Evolutionary conservation across 805 yeast species (phyloP).

Genomic region (Komagataella pastoris): DNA sequence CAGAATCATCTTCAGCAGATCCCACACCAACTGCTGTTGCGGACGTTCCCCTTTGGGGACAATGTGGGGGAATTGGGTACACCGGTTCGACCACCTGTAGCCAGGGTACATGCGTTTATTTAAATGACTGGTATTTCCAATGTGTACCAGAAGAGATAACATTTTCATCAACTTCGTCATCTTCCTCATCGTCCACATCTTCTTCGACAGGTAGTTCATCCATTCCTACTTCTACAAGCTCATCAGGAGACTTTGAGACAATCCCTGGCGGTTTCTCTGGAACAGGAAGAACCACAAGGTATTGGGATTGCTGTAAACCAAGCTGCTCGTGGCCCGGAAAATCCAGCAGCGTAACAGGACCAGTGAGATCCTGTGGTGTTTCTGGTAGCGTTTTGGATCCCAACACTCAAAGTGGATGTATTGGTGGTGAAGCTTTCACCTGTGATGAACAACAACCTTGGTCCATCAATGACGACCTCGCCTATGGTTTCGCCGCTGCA

Average conservation of each 20-base stretch:
- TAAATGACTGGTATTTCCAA: not conserved
- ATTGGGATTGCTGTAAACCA: not conserved
- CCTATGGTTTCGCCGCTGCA: not conserved
- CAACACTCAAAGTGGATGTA: not conserved
- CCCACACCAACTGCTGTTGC: too few relatives aligned
- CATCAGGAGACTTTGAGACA: not conserved
- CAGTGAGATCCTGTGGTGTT: not conserved
- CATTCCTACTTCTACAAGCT: not conserved
- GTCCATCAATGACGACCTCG: not conserved
- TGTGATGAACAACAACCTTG: not conserved
- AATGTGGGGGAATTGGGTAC: not conserved
- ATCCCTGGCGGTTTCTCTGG: not conserved
- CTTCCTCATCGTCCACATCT: not conserved
- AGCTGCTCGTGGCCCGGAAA: not conserved
- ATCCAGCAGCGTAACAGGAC: not conserved
- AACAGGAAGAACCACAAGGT: not conserved
- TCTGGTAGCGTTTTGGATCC: not conserved
- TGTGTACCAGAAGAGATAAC: not conserved
- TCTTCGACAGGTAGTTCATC: not conserved
- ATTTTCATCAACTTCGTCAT: not conserved
- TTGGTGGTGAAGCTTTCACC: not conserved
- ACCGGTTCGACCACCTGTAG: not conserved
- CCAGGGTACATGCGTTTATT: not conserved
- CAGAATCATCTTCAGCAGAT: too few relatives aligned
- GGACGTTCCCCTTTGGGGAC: not conserved